These are phyloP conservation scores for Fusarium papillatum DNA, from an alignment of 2,329 filamentous ascomycete genomes.

Conservation along the genomic window DNA sequence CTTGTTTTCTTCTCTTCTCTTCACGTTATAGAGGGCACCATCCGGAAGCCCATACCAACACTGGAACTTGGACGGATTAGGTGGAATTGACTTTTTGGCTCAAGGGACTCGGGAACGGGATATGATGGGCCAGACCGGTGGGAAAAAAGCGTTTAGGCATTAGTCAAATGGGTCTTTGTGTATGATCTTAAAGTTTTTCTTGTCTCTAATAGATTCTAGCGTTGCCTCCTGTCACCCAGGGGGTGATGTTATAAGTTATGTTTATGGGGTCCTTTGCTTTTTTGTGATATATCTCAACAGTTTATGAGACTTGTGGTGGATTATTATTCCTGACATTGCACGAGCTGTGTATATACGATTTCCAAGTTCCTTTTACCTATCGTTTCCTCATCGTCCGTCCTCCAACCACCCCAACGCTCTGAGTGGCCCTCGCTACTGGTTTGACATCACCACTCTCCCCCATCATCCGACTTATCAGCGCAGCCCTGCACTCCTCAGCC, in stretches of 20 bases:
- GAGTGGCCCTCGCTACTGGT: conserved; percentile 1
- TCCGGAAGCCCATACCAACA: conserved; percentile 39
- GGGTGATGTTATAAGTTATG: background rate
- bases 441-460: conserved; percentile 38
- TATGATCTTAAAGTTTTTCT: background rate
- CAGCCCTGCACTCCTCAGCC: conserved; percentile 57
- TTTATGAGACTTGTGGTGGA: background rate
- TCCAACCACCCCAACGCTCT: conserved; percentile 16
- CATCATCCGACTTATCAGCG: conserved; percentile 61
- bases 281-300: background rate
- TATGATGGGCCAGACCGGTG: background rate
- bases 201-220: conserved; percentile 2
- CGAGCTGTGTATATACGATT: background rate
- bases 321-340: conserved; percentile 5
- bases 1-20: conserved; percentile 4
- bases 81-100: conserved; percentile 25
- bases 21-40: conserved; percentile 36
- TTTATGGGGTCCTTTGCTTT: background rate
- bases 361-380: conserved; percentile 10
- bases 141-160: conserved; percentile 22
- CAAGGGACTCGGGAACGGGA: conserved; percentile 10
- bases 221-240: background rate
- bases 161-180: conserved; percentile 9
- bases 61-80: conserved; percentile 34
- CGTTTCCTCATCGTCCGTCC: conserved; percentile 43